Conservation (phyloP, 1,284 basidiomycete genomes). For the Coriolopsis trogii region DNA sequence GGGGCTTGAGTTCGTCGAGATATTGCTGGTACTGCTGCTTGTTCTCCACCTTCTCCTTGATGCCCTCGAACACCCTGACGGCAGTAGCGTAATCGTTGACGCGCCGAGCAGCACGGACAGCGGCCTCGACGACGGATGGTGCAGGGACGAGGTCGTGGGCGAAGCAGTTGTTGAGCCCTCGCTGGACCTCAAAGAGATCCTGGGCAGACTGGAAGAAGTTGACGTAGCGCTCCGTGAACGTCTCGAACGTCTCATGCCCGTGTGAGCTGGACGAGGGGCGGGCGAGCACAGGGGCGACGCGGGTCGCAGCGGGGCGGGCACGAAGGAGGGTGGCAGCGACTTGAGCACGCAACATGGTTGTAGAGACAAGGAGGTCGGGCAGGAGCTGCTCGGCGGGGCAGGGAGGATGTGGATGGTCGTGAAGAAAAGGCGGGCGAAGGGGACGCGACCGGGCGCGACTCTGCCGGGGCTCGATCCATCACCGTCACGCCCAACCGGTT, state of each 20-base stretch:
- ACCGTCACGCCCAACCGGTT: conserved; percentile 35
- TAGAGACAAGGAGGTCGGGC: conserved; percentile 13
- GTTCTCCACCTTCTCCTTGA: conserved; percentile 96
- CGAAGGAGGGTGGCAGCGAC: conserved; percentile 63
- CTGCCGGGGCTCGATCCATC: conserved; percentile 27
- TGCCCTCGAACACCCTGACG: conserved; percentile 91
- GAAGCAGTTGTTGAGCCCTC: conserved; percentile 99
- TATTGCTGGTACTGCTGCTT: conserved; percentile 91
- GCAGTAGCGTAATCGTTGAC: conserved; percentile 98
- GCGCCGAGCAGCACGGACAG: conserved; percentile 86
- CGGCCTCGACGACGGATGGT: conserved; percentile 87
- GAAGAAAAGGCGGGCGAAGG: conserved; percentile 30
- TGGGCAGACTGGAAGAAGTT: conserved; percentile 91
- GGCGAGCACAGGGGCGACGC: conserved; percentile 44
- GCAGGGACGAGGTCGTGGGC: conserved; percentile 97
- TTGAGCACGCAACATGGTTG: conserved; percentile 42
- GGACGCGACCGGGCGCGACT: conserved; percentile 32
- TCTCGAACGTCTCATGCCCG: conserved; percentile 91
- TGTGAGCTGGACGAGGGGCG: conserved; percentile 58
- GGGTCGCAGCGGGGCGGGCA: conserved; percentile 45
- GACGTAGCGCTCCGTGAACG: conserved; percentile 93
- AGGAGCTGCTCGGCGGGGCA: conserved; percentile 10
- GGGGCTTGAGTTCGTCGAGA: conserved; percentile 82
- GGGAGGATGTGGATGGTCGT: conserved; percentile 23
- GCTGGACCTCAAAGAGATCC: conserved; percentile 97